Base-by-base conservation (phyloP, 2,329 filamentous ascomycete species). In the Trichoderma koningiopsis region DNA sequence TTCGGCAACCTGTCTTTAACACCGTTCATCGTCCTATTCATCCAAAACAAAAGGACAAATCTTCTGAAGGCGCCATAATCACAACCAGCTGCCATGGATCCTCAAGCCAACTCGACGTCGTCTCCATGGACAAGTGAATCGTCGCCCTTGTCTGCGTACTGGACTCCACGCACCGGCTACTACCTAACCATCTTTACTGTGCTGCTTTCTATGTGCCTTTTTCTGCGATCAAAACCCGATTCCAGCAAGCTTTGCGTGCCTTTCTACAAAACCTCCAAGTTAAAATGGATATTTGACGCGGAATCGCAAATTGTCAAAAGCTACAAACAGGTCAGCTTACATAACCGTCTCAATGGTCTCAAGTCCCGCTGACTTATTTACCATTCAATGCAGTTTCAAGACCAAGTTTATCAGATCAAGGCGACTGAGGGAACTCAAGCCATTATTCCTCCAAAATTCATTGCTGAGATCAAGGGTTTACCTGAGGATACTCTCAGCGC, bases 211-310 rank as follows among this genome's bases (percentile, higher is more conserved):
- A 60, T 43, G 7, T 69, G 67, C 60, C 52, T 69, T 24, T n/a
- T 69, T 14, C 10, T 69, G 19, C 31, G 14, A 37, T 43, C 67
- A 59, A 59, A 49, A 24, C 52, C 60, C 6, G 40, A 59, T 2
- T 24, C 13, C 64, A 74, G 33, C 77, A 70, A 70, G 27, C 68
- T 83, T 4, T 76, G 80, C 13, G 77, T 81, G 4, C 84, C 84
- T 0, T 82, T 83, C 60, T 86, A 84, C 75, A 82, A 83, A 71
- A 84, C 83, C 0, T 79, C 82, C 7, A 83, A 82, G 72, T 77
- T 79, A 62, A 85, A 82, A 74, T 86, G 84, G 84, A 83, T 85
- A 72, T 85, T 86, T 64, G 80, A 80, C 69, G 84, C 84, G 31
- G 84, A 86, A 73, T 76, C 74, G 1, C 74, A 85, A 40, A 79